Conservation (phyloP, 78 protist species). For the Diacronema lutheri region DNA sequence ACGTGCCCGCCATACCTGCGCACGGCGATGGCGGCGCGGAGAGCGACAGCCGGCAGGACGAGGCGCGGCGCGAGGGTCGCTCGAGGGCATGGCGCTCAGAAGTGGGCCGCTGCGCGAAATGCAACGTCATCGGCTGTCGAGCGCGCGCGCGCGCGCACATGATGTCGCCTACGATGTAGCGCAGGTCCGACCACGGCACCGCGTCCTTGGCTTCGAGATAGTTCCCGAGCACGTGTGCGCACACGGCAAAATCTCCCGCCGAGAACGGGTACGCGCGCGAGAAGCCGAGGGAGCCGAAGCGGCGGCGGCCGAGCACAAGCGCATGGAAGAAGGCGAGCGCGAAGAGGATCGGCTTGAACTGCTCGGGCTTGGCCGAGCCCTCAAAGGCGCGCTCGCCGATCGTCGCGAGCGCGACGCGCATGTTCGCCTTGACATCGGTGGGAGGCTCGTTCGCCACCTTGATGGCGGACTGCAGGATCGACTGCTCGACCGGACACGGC, state of each 20-base stretch:
- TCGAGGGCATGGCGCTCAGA: no score
- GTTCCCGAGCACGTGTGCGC: constrained; percentile 65
- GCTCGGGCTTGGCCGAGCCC: neutral
- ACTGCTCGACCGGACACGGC: no score
- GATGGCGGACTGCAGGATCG: constrained; percentile 51
- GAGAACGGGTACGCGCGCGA: constrained; percentile 78
- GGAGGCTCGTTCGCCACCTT: constrained; percentile 93
- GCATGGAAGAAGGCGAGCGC: constrained; percentile 85
- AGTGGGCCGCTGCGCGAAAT: no score
- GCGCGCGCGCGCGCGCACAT: constrained; percentile 18
- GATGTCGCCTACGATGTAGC: constrained; percentile 89
- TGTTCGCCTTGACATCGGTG: neutral
- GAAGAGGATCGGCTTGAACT: constrained; percentile 65
- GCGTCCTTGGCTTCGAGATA: constrained; percentile 49
- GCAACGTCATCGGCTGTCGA: no score
- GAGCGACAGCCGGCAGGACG: no score
- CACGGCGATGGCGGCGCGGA: no score
- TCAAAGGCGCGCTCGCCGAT: neutral
- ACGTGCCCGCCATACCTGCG: constrained; percentile 88
- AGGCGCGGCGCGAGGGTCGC: no score
- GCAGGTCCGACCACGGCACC: constrained; percentile 84
- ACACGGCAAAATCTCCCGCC: constrained; percentile 77
- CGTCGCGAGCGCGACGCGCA: neutral
- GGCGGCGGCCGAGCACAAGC: constrained; percentile 74
- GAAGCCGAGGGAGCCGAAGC: constrained; percentile 89